Conservation (phyloP, 176 grass and related monocot genomes). For the Hordeum vulgare region DNA sequence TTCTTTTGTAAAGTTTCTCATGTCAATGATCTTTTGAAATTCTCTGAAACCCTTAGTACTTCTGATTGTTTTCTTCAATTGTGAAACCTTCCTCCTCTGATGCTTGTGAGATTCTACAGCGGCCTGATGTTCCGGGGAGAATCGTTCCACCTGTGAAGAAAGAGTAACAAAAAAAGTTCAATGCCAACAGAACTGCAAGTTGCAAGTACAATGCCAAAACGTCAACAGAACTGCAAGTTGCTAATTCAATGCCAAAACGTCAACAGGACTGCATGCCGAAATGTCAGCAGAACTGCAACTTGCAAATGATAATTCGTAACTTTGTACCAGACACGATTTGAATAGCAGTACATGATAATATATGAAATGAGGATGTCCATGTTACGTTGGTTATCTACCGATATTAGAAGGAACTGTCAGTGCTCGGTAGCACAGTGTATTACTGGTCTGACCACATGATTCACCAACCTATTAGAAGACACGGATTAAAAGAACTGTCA, state of each 20-base stretch:
- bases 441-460: background rate
- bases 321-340: background rate
- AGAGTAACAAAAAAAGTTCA: conserved; percentile 14
- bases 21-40: conserved; percentile 84
- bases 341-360: conserved; percentile 3
- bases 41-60: conserved; percentile 77
- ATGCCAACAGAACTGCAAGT: background rate
- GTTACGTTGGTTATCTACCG: conserved; percentile 1
- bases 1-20: conserved; percentile 79
- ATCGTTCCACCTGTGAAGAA: conserved; percentile 57
- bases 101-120: conserved; percentile 69
- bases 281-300: background rate
- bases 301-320: conserved; percentile 2
- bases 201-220: background rate
- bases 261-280: background rate
- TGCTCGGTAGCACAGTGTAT: background rate
- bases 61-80: conserved; percentile 87
- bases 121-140: conserved; percentile 66
- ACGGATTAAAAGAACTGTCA: background rate
- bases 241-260: background rate
- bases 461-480: background rate
- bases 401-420: background rate
- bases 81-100: conserved; percentile 80
- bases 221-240: background rate
- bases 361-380: conserved; percentile 1